phyloP scores from a whole-genome alignment of 352 stramenopile genomes.

The Elongisporangium undulatum region DNA sequence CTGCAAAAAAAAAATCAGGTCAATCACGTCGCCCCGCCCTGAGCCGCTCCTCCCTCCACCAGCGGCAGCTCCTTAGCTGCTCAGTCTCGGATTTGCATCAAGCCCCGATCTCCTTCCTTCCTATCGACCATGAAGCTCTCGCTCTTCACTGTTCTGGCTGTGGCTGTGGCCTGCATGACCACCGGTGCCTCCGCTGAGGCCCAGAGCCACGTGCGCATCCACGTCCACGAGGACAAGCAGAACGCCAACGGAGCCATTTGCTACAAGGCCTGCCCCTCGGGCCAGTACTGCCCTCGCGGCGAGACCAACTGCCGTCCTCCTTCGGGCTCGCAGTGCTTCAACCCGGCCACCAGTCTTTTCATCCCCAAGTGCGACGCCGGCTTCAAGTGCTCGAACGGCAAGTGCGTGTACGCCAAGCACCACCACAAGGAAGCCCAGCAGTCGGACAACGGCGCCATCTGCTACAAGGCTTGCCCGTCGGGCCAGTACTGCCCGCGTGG shows the following conservation, averaged over 20 bases:
- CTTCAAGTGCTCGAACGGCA: too few relatives aligned
- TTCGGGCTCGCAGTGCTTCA: conserved; percentile 17
- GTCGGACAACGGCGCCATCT: conserved; percentile 9
- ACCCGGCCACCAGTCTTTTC: conserved; percentile 23
- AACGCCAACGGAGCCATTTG: too few relatives aligned
- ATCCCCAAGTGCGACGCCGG: conserved; percentile 11
- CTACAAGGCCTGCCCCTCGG: conserved; percentile 17
- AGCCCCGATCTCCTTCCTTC: too few relatives aligned
- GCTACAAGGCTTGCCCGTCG: conserved; percentile 11
- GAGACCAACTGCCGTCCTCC: conserved; percentile 14
- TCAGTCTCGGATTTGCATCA: too few relatives aligned
- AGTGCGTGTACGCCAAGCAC: conserved; percentile 12
- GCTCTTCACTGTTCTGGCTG: conserved; percentile 14
- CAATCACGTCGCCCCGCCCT: too few relatives aligned
- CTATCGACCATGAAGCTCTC: conserved; percentile 37
- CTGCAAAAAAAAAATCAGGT: too few relatives aligned
- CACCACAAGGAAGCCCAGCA: conserved; percentile 10
- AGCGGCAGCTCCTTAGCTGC: too few relatives aligned
- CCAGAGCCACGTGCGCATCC: conserved; percentile 19
- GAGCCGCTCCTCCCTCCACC: too few relatives aligned
- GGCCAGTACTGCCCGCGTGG: conserved; percentile 32
- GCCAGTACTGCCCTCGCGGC: conserved; percentile 17
- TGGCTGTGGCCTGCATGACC: conserved; percentile 14
- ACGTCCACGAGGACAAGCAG: conserved; percentile 11
- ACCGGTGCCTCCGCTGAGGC: conserved; percentile 10